Evolutionary conservation across 495 filamentous ascomycete species (phyloP), one percentile per base, ranked within the genome.

Genomic region (Podospora pseudopauciseta): DNA sequence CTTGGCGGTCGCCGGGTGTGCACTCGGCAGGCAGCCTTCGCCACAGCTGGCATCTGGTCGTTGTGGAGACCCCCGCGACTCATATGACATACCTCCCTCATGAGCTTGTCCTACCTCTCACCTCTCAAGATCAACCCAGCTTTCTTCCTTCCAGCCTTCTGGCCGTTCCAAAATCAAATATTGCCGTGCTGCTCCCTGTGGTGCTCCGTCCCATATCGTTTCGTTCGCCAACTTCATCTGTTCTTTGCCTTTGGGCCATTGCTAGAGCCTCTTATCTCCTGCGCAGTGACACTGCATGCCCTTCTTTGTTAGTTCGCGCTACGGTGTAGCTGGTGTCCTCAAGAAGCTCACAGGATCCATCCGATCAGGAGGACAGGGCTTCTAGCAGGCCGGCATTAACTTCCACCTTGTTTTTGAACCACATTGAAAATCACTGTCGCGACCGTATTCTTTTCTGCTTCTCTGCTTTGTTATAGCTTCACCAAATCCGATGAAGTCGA

Each of bases 21-120:
- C 59, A 61, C 16, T 61, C 59, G 59, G 59, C 32, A n/a, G 61
- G 61, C 61, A 63, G 61, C 16, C 34, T 39, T 49, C 39, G 39
- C 9, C 28, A 4, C 61, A 28, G 20, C 61, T 55, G 39, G n/a
- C 20, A 63, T 34, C 54, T 28, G 32, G 19, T 27, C 20, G 54
- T 55, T 28, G 55, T 61, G 62, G 39, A 60, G 53, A 44, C 30
- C 59, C 70, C 60, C 9, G 56, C 63, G 44, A 59, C 61, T 64
- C 67, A 66, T 32, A 72, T 72, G 70, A 72, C 70, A 72, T 71
- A 68, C 30, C 49, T 66, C 26, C 60, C 54, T 49, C 13, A 39
- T 59, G 19, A 28, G 44, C 49, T n/a, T 3, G 16, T 20, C 19
- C 59, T 26, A 11, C 11, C 11, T 63, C 32, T 63, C 61, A 39